phyloP scores from a whole-genome alignment of 176 grass and related monocot genomes.

The Zea luxurians region DNA sequence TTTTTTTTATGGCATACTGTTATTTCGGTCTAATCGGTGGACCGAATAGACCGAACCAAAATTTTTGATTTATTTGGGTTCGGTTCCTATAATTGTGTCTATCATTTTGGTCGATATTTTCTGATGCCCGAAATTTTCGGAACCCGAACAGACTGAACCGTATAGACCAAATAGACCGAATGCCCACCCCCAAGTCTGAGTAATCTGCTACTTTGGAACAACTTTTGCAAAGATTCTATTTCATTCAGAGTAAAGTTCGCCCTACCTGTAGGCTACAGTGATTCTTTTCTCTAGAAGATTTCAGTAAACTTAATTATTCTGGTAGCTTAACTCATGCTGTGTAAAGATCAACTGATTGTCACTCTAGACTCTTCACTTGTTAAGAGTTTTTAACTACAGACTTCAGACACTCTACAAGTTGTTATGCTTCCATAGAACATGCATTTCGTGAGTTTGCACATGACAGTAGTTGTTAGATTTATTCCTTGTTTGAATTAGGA shows the following conservation, averaged over 20 bases:
- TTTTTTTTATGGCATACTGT: too few relatives aligned
- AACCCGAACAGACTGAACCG: too few relatives aligned
- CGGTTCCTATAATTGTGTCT: too few relatives aligned
- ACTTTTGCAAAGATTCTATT: constrained; percentile 8
- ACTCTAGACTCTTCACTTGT: not conserved
- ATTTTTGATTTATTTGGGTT: too few relatives aligned
- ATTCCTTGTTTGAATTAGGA: constrained; percentile 1
- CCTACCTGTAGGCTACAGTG: not conserved
- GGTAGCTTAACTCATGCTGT: not conserved
- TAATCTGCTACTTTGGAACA: constrained; percentile 11
- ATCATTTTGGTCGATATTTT: too few relatives aligned
- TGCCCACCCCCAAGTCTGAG: not conserved
- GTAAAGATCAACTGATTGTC: not conserved
- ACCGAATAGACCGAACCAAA: too few relatives aligned
- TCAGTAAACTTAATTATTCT: constrained; percentile 10
- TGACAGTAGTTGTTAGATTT: not conserved
- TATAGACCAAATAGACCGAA: too few relatives aligned
- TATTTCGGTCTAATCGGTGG: too few relatives aligned
- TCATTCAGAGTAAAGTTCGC: constrained; percentile 9
- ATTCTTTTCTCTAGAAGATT: not conserved
- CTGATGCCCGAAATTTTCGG: too few relatives aligned
- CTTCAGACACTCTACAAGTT: not conserved
- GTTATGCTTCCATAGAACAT: not conserved
- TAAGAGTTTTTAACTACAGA: not conserved
- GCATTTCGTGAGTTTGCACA: not conserved